phyloP scores from a whole-genome alignment of 768 basidiomycete species.

The Saitozyma sp. region DNA sequence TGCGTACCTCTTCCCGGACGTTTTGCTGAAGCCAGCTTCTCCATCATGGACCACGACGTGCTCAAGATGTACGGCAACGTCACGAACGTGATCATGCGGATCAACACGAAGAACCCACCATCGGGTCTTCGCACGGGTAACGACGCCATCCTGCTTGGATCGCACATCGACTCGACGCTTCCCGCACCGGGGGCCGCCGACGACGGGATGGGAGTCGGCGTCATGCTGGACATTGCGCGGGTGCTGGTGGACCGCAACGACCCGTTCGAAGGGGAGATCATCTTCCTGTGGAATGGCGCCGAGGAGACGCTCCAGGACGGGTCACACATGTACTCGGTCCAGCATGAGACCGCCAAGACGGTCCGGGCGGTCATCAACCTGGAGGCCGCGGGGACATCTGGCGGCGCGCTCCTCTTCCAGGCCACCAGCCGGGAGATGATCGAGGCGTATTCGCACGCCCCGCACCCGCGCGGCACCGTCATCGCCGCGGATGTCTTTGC shows the following conservation, averaged over 20 bases:
- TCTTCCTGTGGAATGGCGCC: constrained; percentile 94
- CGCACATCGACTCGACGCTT: constrained; percentile 85
- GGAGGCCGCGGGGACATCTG: constrained; percentile 86
- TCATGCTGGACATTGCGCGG: constrained; percentile 86
- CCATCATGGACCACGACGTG: constrained; percentile 77
- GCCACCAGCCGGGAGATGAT: constrained; percentile 96
- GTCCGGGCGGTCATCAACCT: constrained; percentile 86
- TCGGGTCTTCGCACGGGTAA: constrained; percentile 56
- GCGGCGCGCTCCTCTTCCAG: constrained; percentile 89
- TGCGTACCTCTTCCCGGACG: constrained; percentile 53
- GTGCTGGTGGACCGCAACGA: constrained; percentile 69
- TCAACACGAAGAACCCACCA: constrained; percentile 58
- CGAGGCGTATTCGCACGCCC: constrained; percentile 79
- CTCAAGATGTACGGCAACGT: constrained; percentile 85
- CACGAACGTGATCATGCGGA: constrained; percentile 82
- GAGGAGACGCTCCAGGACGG: constrained; percentile 95
- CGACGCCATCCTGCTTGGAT: constrained; percentile 80
- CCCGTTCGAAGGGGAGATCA: constrained; percentile 72
- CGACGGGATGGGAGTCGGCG: constrained; percentile 81
- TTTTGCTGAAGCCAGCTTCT: constrained; percentile 60
- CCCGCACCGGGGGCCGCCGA: constrained; percentile 66
- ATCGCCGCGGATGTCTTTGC: constrained; percentile 90
- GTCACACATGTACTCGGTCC: constrained; percentile 88
- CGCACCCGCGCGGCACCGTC: constrained; percentile 82
- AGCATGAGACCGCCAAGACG: constrained; percentile 72